Percentiles rank a stretch among this genome's conserved stretches.
These are phyloP conservation scores for Emergomyces africanus DNA, from an alignment of 2,329 filamentous ascomycete species.

Conservation along the genomic window DNA sequence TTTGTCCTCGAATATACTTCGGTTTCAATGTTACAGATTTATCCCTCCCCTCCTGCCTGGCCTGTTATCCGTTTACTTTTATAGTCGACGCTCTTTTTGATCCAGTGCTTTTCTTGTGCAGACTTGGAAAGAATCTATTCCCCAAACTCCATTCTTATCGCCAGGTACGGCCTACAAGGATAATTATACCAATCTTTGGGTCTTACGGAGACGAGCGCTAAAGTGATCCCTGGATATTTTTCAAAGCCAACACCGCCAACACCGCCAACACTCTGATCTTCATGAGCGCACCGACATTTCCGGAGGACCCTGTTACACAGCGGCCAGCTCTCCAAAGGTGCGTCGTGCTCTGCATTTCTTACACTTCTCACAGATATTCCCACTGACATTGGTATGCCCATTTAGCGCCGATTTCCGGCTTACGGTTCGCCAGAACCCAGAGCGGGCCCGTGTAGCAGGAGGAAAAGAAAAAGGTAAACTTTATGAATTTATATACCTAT, in stretches of 20 bases:
- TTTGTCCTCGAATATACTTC: conserved; percentile 4
- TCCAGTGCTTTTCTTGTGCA: neutral
- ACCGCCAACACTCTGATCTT: conserved; percentile 20
- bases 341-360: conserved; percentile 11
- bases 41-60: conserved; percentile 10
- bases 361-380: conserved; percentile 1
- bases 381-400: conserved; percentile 3
- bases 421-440: conserved; percentile 53
- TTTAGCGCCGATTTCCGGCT: conserved; percentile 39
- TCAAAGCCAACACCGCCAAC: neutral
- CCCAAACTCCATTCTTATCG: neutral
- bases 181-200: conserved; percentile 10
- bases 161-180: conserved; percentile 6
- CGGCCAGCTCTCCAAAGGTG: conserved; percentile 27
- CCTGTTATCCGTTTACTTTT: conserved; percentile 14
- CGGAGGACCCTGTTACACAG: conserved; percentile 30
- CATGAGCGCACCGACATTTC: conserved; percentile 31
- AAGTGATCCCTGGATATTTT: conserved; percentile 2
- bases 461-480: conserved; percentile 62
- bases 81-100: neutral
- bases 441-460: conserved; percentile 53
- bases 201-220: conserved; percentile 7
- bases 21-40: conserved; percentile 6
- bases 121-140: neutral
- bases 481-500: neutral